Evolutionary conservation across 768 basidiomycete species (phyloP).

Genomic region (Lyophyllum semitale): DNA sequence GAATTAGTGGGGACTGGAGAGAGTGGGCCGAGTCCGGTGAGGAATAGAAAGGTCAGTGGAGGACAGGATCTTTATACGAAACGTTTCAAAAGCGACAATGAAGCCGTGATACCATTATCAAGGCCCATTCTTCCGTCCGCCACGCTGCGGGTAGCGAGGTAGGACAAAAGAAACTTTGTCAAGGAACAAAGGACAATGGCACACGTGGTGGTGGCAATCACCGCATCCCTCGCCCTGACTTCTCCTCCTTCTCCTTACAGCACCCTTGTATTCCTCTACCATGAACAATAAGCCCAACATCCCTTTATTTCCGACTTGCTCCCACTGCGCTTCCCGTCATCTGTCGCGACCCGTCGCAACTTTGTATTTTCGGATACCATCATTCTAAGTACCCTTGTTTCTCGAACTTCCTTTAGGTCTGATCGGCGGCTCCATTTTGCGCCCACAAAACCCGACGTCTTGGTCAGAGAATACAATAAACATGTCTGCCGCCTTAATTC

Average conservation of each 20-base stretch:
- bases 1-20: conserved; percentile 22
- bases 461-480: neutral
- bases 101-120: conserved; percentile 5
- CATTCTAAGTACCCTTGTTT: neutral
- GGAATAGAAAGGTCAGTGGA: conserved; percentile 1
- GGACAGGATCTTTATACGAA: conserved; percentile 12
- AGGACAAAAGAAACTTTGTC: conserved; percentile 18
- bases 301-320: neutral
- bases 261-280: conserved; percentile 4
- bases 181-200: conserved; percentile 19
- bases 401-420: neutral
- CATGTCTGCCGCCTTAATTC: neutral
- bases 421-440: neutral
- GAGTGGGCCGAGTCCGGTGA: conserved; percentile 30
- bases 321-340: conserved; percentile 9
- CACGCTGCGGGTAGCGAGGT: conserved; percentile 8
- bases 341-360: conserved; percentile 10
- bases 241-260: conserved; percentile 1
- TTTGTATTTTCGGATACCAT: conserved; percentile 10
- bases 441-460: conserved; percentile 10
- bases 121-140: conserved; percentile 8
- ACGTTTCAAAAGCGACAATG: conserved; percentile 10
- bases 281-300: conserved; percentile 6
- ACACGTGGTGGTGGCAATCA: conserved; percentile 12
- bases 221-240: conserved; percentile 1